These are phyloP conservation scores for Pseudocercospora ulei DNA, from an alignment of 2,329 filamentous ascomycete species.

Conservation along the genomic window DNA sequence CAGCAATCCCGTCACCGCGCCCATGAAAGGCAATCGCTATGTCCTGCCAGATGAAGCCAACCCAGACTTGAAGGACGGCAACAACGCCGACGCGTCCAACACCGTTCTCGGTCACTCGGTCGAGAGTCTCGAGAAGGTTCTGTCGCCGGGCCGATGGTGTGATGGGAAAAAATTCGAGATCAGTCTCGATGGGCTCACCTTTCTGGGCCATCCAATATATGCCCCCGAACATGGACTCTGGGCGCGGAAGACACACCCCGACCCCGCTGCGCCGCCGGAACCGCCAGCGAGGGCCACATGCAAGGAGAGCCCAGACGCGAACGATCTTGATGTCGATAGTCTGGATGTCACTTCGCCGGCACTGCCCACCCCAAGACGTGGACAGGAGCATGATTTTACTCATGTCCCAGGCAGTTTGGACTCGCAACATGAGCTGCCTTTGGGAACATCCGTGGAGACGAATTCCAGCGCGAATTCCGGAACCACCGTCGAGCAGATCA, in stretches of 20 bases:
- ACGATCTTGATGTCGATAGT: slow-evolving; percentile 14
- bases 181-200: slow-evolving; percentile 67
- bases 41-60: slow-evolving; percentile 14
- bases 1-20: slow-evolving; percentile 5
- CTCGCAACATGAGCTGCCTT: slow-evolving; percentile 18
- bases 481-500: slow-evolving; percentile 54
- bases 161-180: slow-evolving; percentile 81
- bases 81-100: slow-evolving; percentile 1
- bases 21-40: slow-evolving; percentile 9
- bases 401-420: slow-evolving; percentile 30
- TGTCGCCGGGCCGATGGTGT: slow-evolving; percentile 56
- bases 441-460: slow-evolving; percentile 30
- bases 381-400: slow-evolving; percentile 22
- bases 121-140: slow-evolving; percentile 67
- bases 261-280: not conserved
- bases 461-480: slow-evolving; percentile 28
- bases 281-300: slow-evolving; percentile 2
- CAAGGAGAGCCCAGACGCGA: slow-evolving; percentile 11
- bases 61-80: slow-evolving; percentile 11
- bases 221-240: slow-evolving; percentile 56
- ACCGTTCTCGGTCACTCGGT: slow-evolving; percentile 26
- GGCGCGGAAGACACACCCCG: slow-evolving; percentile 14
- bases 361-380: slow-evolving; percentile 6
- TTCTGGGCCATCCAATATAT: slow-evolving; percentile 74
- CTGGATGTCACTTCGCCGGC: slow-evolving; percentile 15